Evolutionary conservation across 140 eudicot genomes (phyloP), one percentile per base, ranked within the genome.

Genomic region (Oenanthe javanica): DNA sequence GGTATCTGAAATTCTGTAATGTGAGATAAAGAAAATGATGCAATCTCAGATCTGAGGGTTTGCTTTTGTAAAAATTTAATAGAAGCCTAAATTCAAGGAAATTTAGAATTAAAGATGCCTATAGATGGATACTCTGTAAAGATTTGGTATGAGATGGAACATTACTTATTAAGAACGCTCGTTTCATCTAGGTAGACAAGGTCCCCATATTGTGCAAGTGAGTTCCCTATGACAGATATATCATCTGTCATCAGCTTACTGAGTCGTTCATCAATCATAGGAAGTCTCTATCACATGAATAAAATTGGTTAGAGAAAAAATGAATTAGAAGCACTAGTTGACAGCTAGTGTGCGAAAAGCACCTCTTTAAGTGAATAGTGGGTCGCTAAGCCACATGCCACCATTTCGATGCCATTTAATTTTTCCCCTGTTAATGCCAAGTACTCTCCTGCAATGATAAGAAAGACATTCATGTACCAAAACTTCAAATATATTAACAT

Each of bases 371-470:
- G 86, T 55, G 87, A 81, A 80, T 89, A 93, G 87, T 92, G 99
- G 46, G 97, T 92, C 43, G 93, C 99, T 79, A 95, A 91, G 59
- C 97, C 99, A 54, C 92, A 90, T 8, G 97, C 97, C 83, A 95
- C 83, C 93, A 95, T 85, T 79, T 95, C 99, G 6, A 82, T 87
- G n/a, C 99, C 99, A 86, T 91, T 92, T 40, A 95, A 92, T 87
- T 86, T 95, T 82, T 88, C 93, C 80, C 99, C 97, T 2, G 99
- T 95, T 43, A 95, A 83, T 75, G 97, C 97, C 91, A 95, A 88
- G 80, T 87, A 95, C 80, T 95, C 99, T 76, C 97, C 99, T 95
- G 84, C 77, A 86, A 74, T 83, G 48, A 47, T n/a, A 83, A 83
- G 50, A 31, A 79, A 38, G 57, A 25, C 61, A 76, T 36, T 81